A percentile compares a stretch with the other conserved stretches of the same genome.
These are phyloP conservation scores for Fulvia fulva DNA, from an alignment of 2,329 filamentous ascomycete species.

Conservation along the genomic window DNA sequence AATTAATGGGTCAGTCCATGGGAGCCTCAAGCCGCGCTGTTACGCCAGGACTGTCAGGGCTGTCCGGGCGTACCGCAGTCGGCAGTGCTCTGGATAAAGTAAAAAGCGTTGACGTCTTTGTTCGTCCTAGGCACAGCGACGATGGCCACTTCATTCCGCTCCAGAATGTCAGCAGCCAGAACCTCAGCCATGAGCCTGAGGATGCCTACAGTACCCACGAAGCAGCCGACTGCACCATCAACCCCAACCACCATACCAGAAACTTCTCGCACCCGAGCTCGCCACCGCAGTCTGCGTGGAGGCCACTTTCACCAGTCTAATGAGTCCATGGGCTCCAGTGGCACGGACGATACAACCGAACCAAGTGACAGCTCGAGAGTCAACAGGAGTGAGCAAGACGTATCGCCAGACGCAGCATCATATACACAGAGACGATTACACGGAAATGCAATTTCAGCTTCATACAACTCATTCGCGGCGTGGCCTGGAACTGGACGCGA, in stretches of 20 bases:
- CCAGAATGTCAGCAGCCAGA: conserved; percentile 56
- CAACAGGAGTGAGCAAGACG: not conserved
- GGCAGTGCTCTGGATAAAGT: conserved; percentile 9
- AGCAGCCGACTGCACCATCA: not conserved
- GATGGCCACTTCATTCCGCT: conserved; percentile 19
- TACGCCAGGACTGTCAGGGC: conserved; percentile 1
- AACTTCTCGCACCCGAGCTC: conserved; percentile 5
- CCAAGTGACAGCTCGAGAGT: not conserved
- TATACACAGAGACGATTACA: not conserved
- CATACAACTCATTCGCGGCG: too few relatives aligned
- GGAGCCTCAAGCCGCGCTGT: not conserved
- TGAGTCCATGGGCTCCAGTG: not conserved
- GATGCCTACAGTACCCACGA: conserved; percentile 16
- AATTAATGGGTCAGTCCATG: conserved; percentile 10
- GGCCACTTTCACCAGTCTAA: conserved; percentile 3
- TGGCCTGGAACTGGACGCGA: too few relatives aligned
- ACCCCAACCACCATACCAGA: not conserved
- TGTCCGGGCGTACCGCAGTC: conserved; percentile 16
- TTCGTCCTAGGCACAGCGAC: conserved; percentile 14
- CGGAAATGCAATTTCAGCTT: too few relatives aligned
- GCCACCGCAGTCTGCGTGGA: conserved; percentile 2
- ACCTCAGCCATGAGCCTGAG: conserved; percentile 31
- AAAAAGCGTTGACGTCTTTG: conserved; percentile 7
- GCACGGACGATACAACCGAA: too few relatives aligned
- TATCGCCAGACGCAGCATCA: not conserved